These are phyloP conservation scores for Hypomontagnella monticulosa DNA, from an alignment of 495 filamentous ascomycete genomes.

Conservation along the genomic window DNA sequence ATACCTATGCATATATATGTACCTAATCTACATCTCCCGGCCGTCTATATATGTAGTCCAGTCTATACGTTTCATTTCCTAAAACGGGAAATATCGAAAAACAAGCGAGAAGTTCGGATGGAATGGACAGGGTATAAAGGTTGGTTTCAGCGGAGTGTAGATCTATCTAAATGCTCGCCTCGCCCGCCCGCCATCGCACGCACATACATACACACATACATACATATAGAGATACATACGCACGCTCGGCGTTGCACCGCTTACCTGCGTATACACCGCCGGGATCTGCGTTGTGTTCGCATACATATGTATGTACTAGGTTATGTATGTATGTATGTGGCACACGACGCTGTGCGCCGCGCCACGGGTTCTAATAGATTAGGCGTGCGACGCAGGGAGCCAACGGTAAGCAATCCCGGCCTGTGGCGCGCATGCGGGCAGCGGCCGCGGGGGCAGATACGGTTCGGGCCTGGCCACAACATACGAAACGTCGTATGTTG, in stretches of 20 bases:
- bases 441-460: not conserved
- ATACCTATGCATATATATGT: no score
- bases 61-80: no score
- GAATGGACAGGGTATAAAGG: no score
- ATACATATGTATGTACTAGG: not conserved
- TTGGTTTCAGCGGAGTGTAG: no score
- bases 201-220: no score
- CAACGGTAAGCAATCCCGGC: not conserved
- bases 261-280: not conserved
- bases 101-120: not conserved
- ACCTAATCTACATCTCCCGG: no score
- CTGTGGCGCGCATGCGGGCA: not conserved
- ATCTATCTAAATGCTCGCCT: no score
- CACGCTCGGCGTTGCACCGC: not conserved
- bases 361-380: constrained; percentile 4
- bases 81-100: not conserved
- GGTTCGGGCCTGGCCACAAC: not conserved
- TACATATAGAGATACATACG: no score
- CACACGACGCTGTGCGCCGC: not conserved
- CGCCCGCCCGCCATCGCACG: no score
- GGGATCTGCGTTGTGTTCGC: not conserved
- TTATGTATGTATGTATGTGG: no score
- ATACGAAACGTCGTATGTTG: not conserved
- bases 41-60: no score
- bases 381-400: not conserved